Evolutionary conservation across 2,329 filamentous ascomycete species (phyloP).

Genomic region (Apiospora rasikravindrae): DNA sequence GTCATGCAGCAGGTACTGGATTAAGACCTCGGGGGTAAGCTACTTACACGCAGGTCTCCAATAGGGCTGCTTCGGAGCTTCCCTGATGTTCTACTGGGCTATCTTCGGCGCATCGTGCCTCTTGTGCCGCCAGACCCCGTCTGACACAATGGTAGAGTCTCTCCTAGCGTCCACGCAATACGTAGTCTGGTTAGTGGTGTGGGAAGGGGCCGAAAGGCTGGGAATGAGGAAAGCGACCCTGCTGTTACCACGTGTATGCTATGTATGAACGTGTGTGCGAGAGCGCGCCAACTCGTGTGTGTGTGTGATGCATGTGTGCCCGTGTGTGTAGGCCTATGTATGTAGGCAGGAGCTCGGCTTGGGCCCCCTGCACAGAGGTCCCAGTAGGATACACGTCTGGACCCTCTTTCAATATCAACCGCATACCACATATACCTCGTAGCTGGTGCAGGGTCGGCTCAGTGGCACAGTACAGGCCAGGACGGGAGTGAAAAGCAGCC

Average conservation of each 20-base stretch:
- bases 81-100: slow-evolving; percentile 2
- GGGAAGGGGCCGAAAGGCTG: not conserved
- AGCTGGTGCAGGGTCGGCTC: not conserved
- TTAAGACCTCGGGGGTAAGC: slow-evolving; percentile 6
- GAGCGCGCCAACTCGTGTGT: not conserved
- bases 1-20: slow-evolving; percentile 8
- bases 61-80: slow-evolving; percentile 14
- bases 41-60: slow-evolving; percentile 13
- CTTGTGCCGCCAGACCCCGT: slow-evolving; percentile 8
- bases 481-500: not conserved
- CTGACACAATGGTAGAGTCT: slow-evolving; percentile 5
- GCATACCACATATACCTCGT: not conserved
- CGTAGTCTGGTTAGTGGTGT: slow-evolving; percentile 2
- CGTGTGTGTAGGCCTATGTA: not conserved
- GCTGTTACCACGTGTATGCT: slow-evolving; percentile 14
- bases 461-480: not conserved
- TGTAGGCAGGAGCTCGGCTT: not conserved
- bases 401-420: not conserved
- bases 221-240: not conserved
- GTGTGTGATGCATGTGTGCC: not conserved
- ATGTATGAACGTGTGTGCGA: not conserved
- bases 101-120: slow-evolving; percentile 15
- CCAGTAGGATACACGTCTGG: not conserved
- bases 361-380: not conserved
- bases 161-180: slow-evolving; percentile 4